Base-by-base conservation (phyloP, 495 filamentous ascomycete species). In the Physcia stellaris region DNA sequence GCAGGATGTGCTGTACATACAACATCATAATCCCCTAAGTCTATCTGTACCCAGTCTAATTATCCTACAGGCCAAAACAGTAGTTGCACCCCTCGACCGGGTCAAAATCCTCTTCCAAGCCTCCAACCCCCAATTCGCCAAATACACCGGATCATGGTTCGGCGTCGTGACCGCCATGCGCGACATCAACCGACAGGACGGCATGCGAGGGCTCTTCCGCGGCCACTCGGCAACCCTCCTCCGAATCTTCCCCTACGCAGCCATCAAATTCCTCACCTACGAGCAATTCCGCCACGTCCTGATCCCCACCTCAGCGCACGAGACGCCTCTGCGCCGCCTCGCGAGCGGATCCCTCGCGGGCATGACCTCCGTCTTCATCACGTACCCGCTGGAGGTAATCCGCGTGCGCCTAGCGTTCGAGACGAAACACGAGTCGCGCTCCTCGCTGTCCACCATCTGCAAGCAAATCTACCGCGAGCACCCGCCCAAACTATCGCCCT, bases 51-150 rank as follows among this genome's bases (percentile, higher is more conserved):
- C 13, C 22, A 10, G 16, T n/a, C 27, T 17, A 20, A 40, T 28
- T 22, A 24, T 11, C 10, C 42, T 34, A n/a, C 41, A 94, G 86
- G 90, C 83, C 46, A 98, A 98, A 68, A 94, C 88, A 1, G 66
- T 92, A 13, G 93, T 98, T 11, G 90, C 83, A 19, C 90, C 90
- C 24, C 83, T 98, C 39, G 90, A 98, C 63, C 79, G 90, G 31
- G 90, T 98, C 53, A 98, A 98, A 58, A 98, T 98, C 55, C 80
- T 98, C 35, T 96, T 98, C 65, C 90, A 98, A 61, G 79, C 90
- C 37, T 83, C 81, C 41, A 94, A 86, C 53, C 90, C 90, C 4
- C 80, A 92, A 48, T 98, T 93, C 55, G 67, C 77, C 21, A 93
- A 90, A 60, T 96, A 96, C 56, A 75, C 80, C 0, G 83, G 86